Conservation (phyloP, 2,329 filamentous ascomycete species). For the Sclerotinia sclerotiorum region DNA sequence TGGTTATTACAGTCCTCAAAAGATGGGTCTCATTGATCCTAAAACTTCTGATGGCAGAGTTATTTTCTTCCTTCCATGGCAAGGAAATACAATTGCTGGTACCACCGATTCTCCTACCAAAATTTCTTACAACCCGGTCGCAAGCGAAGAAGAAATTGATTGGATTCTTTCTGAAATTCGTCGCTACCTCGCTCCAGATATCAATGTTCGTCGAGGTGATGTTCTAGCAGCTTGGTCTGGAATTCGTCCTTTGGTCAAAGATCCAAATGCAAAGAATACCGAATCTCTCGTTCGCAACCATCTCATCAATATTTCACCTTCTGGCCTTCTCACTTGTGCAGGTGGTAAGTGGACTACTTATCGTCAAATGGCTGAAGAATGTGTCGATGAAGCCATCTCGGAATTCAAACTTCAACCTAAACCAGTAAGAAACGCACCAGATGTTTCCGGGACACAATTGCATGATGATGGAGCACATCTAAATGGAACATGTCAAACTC, state of each 20-base stretch:
- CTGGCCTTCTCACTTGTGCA: slow-evolving; percentile 79
- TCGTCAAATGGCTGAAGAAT: slow-evolving; percentile 89
- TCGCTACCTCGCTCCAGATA: slow-evolving; percentile 78
- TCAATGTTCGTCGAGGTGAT: slow-evolving; percentile 80
- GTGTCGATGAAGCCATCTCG: slow-evolving; percentile 75
- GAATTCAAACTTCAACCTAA: slow-evolving; percentile 63
- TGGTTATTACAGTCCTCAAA: slow-evolving; percentile 79
- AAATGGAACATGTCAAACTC: slow-evolving; percentile 78
- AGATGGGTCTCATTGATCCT: slow-evolving; percentile 87
- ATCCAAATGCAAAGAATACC: slow-evolving; percentile 81
- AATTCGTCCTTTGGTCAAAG: slow-evolving; percentile 81
- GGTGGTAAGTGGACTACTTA: slow-evolving; percentile 94
- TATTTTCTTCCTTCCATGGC: slow-evolving; percentile 92
- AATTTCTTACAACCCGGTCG: slow-evolving; percentile 71
- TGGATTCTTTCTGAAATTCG: slow-evolving; percentile 86
- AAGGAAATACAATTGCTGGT: slow-evolving; percentile 87
- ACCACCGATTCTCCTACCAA: slow-evolving; percentile 78
- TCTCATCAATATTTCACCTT: slow-evolving; percentile 74
- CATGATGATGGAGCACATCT: slow-evolving; percentile 69
- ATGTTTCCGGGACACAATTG: slow-evolving; percentile 67
- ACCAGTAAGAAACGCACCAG: slow-evolving; percentile 58
- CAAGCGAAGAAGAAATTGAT: slow-evolving; percentile 79
- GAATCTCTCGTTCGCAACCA: slow-evolving; percentile 87
- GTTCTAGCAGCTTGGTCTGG: slow-evolving; percentile 90
- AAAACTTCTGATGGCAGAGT: slow-evolving; percentile 84